Evolutionary conservation across 176 grass and related monocot species (phyloP).

Genomic region (Sorghum bicolor): Sorghum_bicolor_NCBIv3 NC_012878.2:58650501-58651000

Average conservation of each 20-base stretch:
- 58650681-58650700: neutral
- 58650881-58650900: constrained; percentile 85
- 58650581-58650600: neutral
- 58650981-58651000: constrained; percentile 11
- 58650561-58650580: neutral
- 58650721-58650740: neutral
- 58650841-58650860: constrained; percentile 97
- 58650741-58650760: neutral
- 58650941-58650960: constrained; percentile 54
- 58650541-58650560: neutral
- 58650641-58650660: neutral
- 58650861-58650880: constrained; percentile 63
- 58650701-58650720: neutral
- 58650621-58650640: neutral
- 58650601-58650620: neutral
- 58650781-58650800: constrained; percentile 60
- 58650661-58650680: neutral
- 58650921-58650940: constrained; percentile 72
- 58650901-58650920: constrained; percentile 80
- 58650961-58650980: constrained; percentile 1
- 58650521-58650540: neutral
- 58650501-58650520: neutral
- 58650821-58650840: constrained; percentile 95
- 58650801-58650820: constrained; percentile 91
- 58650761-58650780: neutral